These are phyloP conservation scores for Yueomyces sp. DNA, from an alignment of 1,139 yeast species.

Conservation along the genomic window DNA sequence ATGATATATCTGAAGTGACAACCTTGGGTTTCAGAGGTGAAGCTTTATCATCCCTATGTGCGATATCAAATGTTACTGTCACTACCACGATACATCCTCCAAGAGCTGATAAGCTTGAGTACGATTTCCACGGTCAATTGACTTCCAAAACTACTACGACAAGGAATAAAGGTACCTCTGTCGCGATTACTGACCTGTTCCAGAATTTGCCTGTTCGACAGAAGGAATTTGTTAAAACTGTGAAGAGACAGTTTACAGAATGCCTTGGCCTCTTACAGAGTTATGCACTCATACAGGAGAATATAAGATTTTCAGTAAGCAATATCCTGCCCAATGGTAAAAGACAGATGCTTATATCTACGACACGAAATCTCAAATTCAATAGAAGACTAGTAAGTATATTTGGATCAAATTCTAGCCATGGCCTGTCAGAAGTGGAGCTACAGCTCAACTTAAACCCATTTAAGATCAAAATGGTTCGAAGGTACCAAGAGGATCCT, in stretches of 20 bases:
- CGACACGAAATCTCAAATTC: conserved; percentile 36
- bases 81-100: conserved; percentile 52
- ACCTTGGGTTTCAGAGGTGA: conserved; percentile 82
- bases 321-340: conserved; percentile 39
- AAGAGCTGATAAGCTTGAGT: conserved; percentile 41
- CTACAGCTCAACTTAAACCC: conserved; percentile 24
- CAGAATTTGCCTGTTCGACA: conserved; percentile 59
- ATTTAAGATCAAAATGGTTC: conserved; percentile 9
- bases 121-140: conserved; percentile 42
- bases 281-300: conserved; percentile 50
- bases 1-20: conserved; percentile 38
- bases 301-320: conserved; percentile 45
- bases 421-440: conserved; percentile 41
- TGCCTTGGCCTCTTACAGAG: conserved; percentile 50
- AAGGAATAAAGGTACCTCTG: conserved; percentile 49
- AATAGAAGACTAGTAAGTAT: conserved; percentile 50
- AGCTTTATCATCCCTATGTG: conserved; percentile 64
- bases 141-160: conserved; percentile 30
- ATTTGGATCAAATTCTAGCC: conserved; percentile 54
- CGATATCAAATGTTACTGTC: conserved; percentile 41
- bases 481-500: conserved; percentile 9
- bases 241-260: conserved; percentile 60
- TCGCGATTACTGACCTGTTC: conserved; percentile 42
- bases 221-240: conserved; percentile 57
- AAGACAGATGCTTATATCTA: conserved; percentile 35